Percentiles rank a stretch among this genome's conserved stretches.
phyloP scores from a whole-genome alignment of 805 yeast genomes.

The Cyberlindnera euphorbiiphila region DNA sequence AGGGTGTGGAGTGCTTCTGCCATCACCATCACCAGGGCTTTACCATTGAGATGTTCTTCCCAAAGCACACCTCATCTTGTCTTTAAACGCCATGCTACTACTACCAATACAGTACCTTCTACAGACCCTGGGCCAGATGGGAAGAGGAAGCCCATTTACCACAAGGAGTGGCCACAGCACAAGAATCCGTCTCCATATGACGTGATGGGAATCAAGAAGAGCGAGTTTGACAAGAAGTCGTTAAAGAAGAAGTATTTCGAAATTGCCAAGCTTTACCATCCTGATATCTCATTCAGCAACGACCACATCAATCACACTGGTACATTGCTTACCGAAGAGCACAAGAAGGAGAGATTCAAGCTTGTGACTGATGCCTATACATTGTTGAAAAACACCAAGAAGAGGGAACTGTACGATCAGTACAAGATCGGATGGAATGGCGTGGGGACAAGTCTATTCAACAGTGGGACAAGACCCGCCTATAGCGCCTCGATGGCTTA shows the following conservation, averaged over 20 bases:
- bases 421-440: slow-evolving; percentile 43
- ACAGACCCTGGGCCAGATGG: neutral
- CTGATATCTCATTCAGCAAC: slow-evolving; percentile 48
- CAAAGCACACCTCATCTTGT: neutral
- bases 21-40: no score
- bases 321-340: slow-evolving; percentile 29
- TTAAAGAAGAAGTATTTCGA: slow-evolving; percentile 51
- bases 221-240: slow-evolving; percentile 33
- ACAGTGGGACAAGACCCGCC: slow-evolving; percentile 10
- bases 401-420: slow-evolving; percentile 43
- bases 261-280: slow-evolving; percentile 76
- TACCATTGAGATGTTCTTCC: no score
- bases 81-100: neutral
- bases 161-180: slow-evolving; percentile 52
- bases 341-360: slow-evolving; percentile 42
- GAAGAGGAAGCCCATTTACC: slow-evolving; percentile 12
- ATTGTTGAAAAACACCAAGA: slow-evolving; percentile 43
- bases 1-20: no score
- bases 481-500: slow-evolving; percentile 27
- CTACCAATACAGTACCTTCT: neutral
- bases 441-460: slow-evolving; percentile 1
- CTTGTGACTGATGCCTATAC: slow-evolving; percentile 54
- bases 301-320: slow-evolving; percentile 30
- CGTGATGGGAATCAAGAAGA: slow-evolving; percentile 44
- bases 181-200: slow-evolving; percentile 67